Conservation (phyloP, 106 monocot species). For the Apostasia shenzhenica region DNA sequence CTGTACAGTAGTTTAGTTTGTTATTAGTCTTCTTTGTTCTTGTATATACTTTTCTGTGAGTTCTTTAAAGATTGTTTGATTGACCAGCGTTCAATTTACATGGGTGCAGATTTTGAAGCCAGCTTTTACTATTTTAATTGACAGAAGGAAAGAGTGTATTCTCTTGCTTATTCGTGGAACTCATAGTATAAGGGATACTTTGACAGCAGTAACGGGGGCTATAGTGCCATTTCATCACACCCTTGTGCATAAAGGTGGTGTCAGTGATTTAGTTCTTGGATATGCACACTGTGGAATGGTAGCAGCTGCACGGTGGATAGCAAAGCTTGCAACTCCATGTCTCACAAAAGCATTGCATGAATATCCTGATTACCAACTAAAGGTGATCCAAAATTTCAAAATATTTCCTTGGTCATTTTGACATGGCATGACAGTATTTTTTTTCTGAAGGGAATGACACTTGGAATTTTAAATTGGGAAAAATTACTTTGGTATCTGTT, state of each 20-base stretch:
- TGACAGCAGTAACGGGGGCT: constrained; percentile 91
- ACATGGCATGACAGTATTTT: neutral
- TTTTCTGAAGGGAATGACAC: neutral
- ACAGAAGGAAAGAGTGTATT: constrained; percentile 61
- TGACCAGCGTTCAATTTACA: neutral
- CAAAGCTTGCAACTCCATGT: constrained; percentile 86
- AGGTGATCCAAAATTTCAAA: constrained; percentile 30
- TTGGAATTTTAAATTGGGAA: too few species aligned
- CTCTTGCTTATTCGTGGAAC: constrained; percentile 88
- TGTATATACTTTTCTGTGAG: neutral
- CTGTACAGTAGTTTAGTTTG: neutral
- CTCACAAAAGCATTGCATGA: constrained; percentile 58
- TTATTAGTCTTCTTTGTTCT: neutral
- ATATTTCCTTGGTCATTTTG: neutral
- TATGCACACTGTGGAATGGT: constrained; percentile 99
- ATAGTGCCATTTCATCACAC: constrained; percentile 96
- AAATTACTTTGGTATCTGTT: too few species aligned
- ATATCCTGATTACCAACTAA: constrained; percentile 71
- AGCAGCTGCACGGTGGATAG: constrained; percentile 95
- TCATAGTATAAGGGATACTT: constrained; percentile 94
- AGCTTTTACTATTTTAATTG: constrained; percentile 77
- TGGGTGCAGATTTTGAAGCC: constrained; percentile 85
- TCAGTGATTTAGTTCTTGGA: constrained; percentile 78
- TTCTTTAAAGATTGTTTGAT: too few species aligned
- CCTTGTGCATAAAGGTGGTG: constrained; percentile 71